Evolutionary conservation across 164 flowering plant species (phyloP).

Genomic region (Chloranthus sessilifolius): DNA sequence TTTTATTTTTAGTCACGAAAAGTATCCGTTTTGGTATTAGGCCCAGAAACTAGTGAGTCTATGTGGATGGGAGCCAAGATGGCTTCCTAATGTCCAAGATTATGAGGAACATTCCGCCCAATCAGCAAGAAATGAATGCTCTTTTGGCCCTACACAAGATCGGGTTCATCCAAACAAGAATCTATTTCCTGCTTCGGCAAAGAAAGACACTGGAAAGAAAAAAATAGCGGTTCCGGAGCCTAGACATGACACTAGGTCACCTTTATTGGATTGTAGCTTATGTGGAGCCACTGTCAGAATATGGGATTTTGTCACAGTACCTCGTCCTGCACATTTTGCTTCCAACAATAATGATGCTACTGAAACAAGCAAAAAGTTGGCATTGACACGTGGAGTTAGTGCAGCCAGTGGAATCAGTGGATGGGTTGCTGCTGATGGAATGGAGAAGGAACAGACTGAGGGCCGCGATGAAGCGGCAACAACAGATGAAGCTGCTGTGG

Average conservation of each 20-base stretch:
- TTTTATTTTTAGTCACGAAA: constrained; percentile 8
- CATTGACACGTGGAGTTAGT: constrained; percentile 81
- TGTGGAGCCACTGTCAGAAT: constrained; percentile 95
- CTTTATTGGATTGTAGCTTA: constrained; percentile 89
- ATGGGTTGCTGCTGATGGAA: constrained; percentile 76
- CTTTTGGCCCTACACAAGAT: constrained; percentile 51
- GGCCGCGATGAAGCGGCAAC: constrained; percentile 70
- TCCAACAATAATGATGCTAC: constrained; percentile 57
- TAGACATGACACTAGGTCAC: constrained; percentile 66
- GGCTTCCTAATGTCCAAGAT: constrained; percentile 89
- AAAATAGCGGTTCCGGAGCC: constrained; percentile 43
- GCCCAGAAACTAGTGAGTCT: constrained; percentile 91
- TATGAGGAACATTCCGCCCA: constrained; percentile 97
- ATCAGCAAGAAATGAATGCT: constrained; percentile 81
- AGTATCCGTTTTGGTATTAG: constrained; percentile 28
- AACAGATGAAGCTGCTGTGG: constrained; percentile 48
- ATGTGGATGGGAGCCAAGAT: constrained; percentile 99
- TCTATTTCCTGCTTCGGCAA: constrained; percentile 49
- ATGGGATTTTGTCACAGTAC: constrained; percentile 73
- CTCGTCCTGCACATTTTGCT: constrained; percentile 67
- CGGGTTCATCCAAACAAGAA: constrained; percentile 46
- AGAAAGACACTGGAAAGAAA: constrained; percentile 52
- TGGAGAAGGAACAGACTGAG: constrained; percentile 65
- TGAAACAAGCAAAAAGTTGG: constrained; percentile 74
- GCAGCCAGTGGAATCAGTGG: constrained; percentile 97